Percentiles rank a stretch among this genome's conserved stretches.
Conservation (phyloP, 2,329 filamentous ascomycete genomes). For the Phialophora chinensis region DNA sequence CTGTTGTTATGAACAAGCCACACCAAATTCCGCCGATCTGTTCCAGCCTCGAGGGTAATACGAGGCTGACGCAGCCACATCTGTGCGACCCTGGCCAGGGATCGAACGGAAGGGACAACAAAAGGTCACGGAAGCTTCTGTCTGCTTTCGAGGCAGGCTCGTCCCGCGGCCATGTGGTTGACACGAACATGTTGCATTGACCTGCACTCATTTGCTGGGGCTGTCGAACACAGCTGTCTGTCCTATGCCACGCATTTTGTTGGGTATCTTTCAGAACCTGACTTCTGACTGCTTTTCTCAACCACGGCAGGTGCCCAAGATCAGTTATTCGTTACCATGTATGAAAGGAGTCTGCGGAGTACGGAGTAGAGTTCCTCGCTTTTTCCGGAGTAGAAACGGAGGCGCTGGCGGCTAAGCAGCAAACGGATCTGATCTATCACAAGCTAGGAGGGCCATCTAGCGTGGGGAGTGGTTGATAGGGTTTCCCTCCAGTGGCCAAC, state of each 20-base stretch:
- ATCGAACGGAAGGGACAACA: background rate
- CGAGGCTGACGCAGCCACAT: conserved; percentile 3
- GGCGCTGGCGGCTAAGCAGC: conserved; percentile 29
- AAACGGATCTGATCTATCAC: conserved; percentile 27
- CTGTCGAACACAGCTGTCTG: background rate
- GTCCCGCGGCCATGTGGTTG: conserved; percentile 23
- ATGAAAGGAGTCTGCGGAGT: background rate
- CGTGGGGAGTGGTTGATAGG: conserved; percentile 30
- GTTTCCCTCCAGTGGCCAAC: conserved; percentile 18
- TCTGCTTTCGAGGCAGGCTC: conserved; percentile 1
- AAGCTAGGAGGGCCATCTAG: conserved; percentile 25
- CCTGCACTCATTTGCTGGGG: background rate
- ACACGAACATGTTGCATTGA: conserved; percentile 4
- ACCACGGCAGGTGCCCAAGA: background rate
- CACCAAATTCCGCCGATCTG: conserved; percentile 3
- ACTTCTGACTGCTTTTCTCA: background rate
- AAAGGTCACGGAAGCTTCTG: background rate
- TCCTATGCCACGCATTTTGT: background rate
- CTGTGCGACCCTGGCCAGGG: conserved; percentile 5
- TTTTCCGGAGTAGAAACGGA: conserved; percentile 9
- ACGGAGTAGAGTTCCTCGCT: background rate
- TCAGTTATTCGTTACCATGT: background rate
- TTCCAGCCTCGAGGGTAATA: background rate
- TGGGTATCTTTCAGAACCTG: background rate
- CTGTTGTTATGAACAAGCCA: background rate